A percentile compares a stretch with the other conserved stretches of the same genome.
Evolutionary conservation across 2,329 filamentous ascomycete species (phyloP).

Genomic region (Ophiostoma pallidulum): DNA sequence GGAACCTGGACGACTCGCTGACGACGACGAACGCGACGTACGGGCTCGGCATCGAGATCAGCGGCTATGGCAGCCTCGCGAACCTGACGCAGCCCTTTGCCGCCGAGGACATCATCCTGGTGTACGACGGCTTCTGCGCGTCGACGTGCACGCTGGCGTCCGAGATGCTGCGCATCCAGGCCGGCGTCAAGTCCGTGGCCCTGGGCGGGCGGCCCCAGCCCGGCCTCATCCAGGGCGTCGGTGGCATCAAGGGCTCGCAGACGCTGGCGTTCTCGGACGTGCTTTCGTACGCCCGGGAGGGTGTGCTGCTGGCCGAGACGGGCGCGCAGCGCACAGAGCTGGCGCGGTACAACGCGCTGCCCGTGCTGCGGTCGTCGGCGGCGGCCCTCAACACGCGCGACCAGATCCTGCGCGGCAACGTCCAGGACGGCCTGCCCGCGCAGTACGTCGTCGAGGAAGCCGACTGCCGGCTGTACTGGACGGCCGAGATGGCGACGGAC

Average conservation of each 20-base stretch:
- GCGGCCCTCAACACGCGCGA: constrained; percentile 30
- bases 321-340: constrained; percentile 10
- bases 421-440: constrained; percentile 32
- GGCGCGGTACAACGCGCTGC: constrained; percentile 6
- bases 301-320: constrained; percentile 7
- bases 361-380: constrained; percentile 10
- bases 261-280: constrained; percentile 4
- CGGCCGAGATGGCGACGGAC: constrained; percentile 37
- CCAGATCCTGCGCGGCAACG: constrained; percentile 26
- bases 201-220: constrained; percentile 51
- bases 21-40: constrained; percentile 30
- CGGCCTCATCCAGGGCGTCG: constrained; percentile 50
- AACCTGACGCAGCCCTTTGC: constrained; percentile 44
- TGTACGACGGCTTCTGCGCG: constrained; percentile 32
- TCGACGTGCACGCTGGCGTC: constrained; percentile 25
- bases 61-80: constrained; percentile 38
- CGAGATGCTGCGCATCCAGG: constrained; percentile 23
- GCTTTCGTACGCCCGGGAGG: constrained; percentile 16
- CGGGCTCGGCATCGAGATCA: constrained; percentile 35
- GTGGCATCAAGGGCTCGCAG: constrained; percentile 52
- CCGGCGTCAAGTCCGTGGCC: constrained; percentile 45
- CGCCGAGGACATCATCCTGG: constrained; percentile 47
- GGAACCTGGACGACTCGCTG: constrained; percentile 38
- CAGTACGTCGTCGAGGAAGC: constrained; percentile 40
- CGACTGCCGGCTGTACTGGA: constrained; percentile 45